These are phyloP conservation scores for Boletus calvinii DNA, from an alignment of 1,284 basidiomycete genomes.

Conservation along the genomic window DNA sequence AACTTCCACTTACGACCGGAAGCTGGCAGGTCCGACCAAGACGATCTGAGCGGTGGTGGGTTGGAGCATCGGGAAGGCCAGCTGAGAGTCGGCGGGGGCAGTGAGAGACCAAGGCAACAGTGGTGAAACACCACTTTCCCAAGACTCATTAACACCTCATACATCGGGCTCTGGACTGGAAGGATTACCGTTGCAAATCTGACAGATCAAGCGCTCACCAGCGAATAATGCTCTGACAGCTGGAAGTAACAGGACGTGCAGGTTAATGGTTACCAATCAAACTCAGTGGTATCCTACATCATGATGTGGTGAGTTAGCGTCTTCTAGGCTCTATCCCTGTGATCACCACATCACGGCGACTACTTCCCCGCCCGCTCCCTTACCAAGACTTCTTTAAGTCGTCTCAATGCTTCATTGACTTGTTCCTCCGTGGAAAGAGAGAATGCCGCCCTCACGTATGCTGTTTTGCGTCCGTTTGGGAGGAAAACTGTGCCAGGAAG, in stretches of 20 bases:
- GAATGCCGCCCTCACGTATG: conserved; percentile 81
- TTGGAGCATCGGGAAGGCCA: neutral
- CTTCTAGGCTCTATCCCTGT: neutral
- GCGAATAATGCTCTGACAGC: neutral
- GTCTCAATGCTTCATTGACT: conserved; percentile 72
- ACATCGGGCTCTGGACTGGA: neutral
- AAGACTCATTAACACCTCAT: neutral
- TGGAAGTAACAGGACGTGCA: neutral
- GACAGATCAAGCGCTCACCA: neutral
- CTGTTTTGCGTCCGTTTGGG: conserved; percentile 64
- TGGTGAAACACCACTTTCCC: neutral
- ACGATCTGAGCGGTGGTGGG: neutral
- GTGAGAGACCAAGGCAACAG: neutral
- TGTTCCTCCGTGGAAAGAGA: conserved; percentile 69
- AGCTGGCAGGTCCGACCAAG: neutral
- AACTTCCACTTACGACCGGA: neutral
- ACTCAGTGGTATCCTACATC: conserved; percentile 9
- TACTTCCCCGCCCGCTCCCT: conserved; percentile 38
- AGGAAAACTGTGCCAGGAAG: conserved; percentile 83
- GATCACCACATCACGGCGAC: neutral
- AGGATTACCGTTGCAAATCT: neutral
- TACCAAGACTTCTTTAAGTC: conserved; percentile 65
- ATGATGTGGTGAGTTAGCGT: neutral
- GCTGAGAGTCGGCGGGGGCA: neutral
- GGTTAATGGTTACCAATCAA: neutral